Base-by-base conservation (phyloP, 345 rosid genomes). In the Adansonia digitata region DNA sequence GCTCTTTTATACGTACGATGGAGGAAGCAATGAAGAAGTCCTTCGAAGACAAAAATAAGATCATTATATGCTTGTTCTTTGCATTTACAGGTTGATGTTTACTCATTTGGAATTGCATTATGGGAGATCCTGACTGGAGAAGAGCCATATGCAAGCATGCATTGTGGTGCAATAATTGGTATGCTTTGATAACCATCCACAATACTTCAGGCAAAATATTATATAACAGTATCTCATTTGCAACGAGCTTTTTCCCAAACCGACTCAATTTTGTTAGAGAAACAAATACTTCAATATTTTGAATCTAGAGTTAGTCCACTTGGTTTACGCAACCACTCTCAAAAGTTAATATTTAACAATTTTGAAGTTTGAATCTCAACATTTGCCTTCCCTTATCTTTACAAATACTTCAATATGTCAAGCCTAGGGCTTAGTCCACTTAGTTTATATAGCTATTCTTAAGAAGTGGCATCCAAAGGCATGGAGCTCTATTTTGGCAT, bases 111-210 rank as follows among this genome's bases (percentile, higher is more conserved):
- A 49, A 85, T 94, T 14, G 85, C 82, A 9, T 81, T 91, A 89
- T 94, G 97, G 98, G 98, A 94, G 85, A 85, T 94, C 73, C 48
- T 86, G 66, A 94, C 94, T 0, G 90, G 94, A 2, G 92, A 91
- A 80, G 98, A 94, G 74, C 98, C 97, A 11, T 94, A 92, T 29
- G 97, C 93, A 34, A 87, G 90, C 79, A 84, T 94, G 88, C 98
- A 94, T 80, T 94, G 94, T 40, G 98, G 98, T 64, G 92, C 93
- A 68, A 91, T 94, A 60, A 94, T 94, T n/a, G 98, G 98, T 92
- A 82, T 49, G 84, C 70, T 55, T 37, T 62, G 10, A 48, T 29
- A 48, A 48, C 72, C 10, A 48, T 18, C 39, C 24, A 40, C 20
- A 12, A 65, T 14, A 42, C 34, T 45, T 43, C n/a, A 24, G 71